These are phyloP conservation scores for Candida dajiaensis DNA, from an alignment of 805 yeast genomes.

Conservation along the genomic window DNA sequence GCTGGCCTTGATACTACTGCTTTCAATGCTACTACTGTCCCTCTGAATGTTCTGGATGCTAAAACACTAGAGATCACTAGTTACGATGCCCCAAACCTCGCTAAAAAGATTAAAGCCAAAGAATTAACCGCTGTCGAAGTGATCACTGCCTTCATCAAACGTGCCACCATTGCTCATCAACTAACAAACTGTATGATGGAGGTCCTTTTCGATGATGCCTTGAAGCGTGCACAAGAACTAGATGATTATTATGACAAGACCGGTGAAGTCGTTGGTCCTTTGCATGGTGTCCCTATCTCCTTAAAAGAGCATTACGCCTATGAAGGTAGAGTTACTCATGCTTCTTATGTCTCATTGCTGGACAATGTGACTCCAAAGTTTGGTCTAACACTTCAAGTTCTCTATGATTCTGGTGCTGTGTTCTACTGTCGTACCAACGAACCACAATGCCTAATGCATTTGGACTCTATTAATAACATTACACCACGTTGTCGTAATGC, in stretches of 20 bases:
- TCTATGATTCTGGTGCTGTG: conserved; percentile 37
- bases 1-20: conserved; percentile 14
- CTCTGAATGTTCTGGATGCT: conserved; percentile 14
- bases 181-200: conserved; percentile 56
- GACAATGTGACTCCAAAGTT: conserved; percentile 42
- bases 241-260: conserved; percentile 45
- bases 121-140: conserved; percentile 18
- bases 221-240: conserved; percentile 46
- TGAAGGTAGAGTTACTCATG: conserved; percentile 50
- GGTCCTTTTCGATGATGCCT: conserved; percentile 60
- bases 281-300: conserved; percentile 67
- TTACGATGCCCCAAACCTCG: conserved; percentile 17
- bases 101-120: conserved; percentile 10
- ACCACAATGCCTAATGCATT: conserved; percentile 67
- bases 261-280: conserved; percentile 55
- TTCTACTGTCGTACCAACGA: conserved; percentile 60
- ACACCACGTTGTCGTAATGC: conserved; percentile 57
- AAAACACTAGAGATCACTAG: conserved; percentile 18
- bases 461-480: conserved; percentile 56
- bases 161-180: conserved; percentile 60
- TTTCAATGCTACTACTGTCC: conserved; percentile 20
- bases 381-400: conserved; percentile 40
- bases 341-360: conserved; percentile 49
- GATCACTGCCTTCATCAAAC: conserved; percentile 26
- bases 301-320: conserved; percentile 59